A percentile compares a stretch with the other conserved stretches of the same genome.
Evolutionary conservation across 2,329 filamentous ascomycete genomes (phyloP).

Genomic region (Ascochyta koolunga): DNA sequence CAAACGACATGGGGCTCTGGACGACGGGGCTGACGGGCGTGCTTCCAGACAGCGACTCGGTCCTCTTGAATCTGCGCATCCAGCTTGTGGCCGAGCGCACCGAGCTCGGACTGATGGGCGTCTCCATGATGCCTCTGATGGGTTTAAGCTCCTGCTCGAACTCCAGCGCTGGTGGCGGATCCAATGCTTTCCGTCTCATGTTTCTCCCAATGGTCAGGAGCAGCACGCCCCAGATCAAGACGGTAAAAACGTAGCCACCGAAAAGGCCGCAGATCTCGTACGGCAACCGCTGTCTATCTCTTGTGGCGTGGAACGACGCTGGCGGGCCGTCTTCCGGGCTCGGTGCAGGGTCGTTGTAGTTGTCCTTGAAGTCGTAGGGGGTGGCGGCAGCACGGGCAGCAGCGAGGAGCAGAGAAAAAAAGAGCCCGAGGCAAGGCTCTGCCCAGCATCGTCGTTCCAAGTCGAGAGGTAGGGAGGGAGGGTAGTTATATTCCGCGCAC

Average conservation of each 20-base stretch:
- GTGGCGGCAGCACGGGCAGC: slow-evolving; percentile 30
- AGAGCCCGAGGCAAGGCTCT: slow-evolving; percentile 33
- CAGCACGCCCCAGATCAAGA: slow-evolving; percentile 72
- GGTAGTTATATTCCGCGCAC: slow-evolving; percentile 13
- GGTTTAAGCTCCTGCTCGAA: slow-evolving; percentile 60
- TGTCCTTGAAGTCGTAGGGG: slow-evolving; percentile 34
- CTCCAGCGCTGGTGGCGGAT: slow-evolving; percentile 59
- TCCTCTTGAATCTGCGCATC: slow-evolving; percentile 43
- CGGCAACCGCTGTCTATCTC: slow-evolving; percentile 66
- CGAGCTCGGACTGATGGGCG: slow-evolving; percentile 42
- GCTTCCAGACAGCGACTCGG: slow-evolving; percentile 32
- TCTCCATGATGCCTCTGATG: slow-evolving; percentile 28
- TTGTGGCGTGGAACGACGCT: slow-evolving; percentile 35
- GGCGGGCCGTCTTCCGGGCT: slow-evolving; percentile 39
- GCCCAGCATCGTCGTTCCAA: slow-evolving; percentile 35
- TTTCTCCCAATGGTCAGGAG: slow-evolving; percentile 56
- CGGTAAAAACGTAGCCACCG: slow-evolving; percentile 78
- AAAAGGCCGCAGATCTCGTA: slow-evolving; percentile 84
- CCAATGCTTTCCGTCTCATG: slow-evolving; percentile 54
- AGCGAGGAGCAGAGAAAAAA: slow-evolving; percentile 34
- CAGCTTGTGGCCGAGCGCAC: slow-evolving; percentile 40
- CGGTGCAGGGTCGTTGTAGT: slow-evolving; percentile 35
- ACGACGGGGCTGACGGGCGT: slow-evolving; percentile 47
- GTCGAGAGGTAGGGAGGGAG: slow-evolving; percentile 1
- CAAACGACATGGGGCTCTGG: slow-evolving; percentile 73